A percentile compares a stretch with the other conserved stretches of the same genome.
Evolutionary conservation across 495 filamentous ascomycete species (phyloP).

Genomic region (Oidiodendron maius): DNA sequence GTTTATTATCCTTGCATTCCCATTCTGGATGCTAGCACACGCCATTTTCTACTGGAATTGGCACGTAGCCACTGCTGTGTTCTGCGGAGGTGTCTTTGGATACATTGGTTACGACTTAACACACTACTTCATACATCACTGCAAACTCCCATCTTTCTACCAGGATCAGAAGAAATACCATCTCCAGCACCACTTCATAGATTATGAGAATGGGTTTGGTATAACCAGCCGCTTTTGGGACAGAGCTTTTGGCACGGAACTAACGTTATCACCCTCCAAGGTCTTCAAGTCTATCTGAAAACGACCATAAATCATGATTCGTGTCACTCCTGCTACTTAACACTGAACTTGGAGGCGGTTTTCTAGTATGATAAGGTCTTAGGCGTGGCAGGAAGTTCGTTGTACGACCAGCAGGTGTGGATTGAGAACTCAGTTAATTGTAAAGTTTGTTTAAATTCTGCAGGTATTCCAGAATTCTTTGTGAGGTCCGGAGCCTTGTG

Average conservation of each 20-base stretch:
- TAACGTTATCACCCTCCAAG: slow-evolving; percentile 36
- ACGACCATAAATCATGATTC: too few relatives aligned
- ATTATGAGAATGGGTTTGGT: slow-evolving; percentile 96
- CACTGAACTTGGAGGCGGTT: too few relatives aligned
- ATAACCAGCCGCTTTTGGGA: slow-evolving; percentile 99
- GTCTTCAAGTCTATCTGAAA: too few relatives aligned
- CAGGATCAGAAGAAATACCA: slow-evolving; percentile 92
- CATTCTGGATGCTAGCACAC: slow-evolving; percentile 93
- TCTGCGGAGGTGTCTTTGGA: slow-evolving; percentile 87
- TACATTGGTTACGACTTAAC: slow-evolving; percentile 96
- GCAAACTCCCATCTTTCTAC: slow-evolving; percentile 83
- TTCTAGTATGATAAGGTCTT: too few relatives aligned
- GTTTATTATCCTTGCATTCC: slow-evolving; percentile 75
- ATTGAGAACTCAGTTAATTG: too few relatives aligned
- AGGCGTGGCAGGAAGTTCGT: too few relatives aligned
- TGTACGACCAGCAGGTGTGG: too few relatives aligned
- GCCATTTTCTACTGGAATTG: slow-evolving; percentile 79
- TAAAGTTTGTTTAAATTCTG: too few relatives aligned
- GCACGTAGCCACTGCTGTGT: slow-evolving; percentile 70
- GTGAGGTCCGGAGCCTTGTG: too few relatives aligned
- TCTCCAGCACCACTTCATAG: slow-evolving; percentile 91
- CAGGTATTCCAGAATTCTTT: too few relatives aligned
- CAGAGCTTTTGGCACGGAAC: slow-evolving; percentile 79
- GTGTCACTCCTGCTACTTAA: too few relatives aligned
- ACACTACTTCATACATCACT: slow-evolving; percentile 99